Evolutionary conservation across 495 filamentous ascomycete species (phyloP), one percentile per base, ranked within the genome.

Genomic region (Penicillium parvum): DNA sequence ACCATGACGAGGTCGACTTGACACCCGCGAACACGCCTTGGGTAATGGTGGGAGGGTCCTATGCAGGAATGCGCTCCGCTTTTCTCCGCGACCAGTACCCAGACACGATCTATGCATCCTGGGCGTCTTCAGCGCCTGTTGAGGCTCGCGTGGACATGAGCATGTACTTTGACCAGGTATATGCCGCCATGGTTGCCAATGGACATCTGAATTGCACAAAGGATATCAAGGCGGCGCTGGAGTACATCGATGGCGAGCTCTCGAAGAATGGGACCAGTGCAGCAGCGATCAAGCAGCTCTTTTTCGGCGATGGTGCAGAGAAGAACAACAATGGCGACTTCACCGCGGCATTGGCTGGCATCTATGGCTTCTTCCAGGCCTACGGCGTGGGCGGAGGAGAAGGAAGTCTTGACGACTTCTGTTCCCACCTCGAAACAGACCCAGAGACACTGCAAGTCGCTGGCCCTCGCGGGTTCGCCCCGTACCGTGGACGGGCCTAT

Each of bases 31-130:
- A 43, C 1, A 74, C 75, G 0, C 78, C 78, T 5, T 83, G 79
- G 78, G 55, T 83, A 21, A 76, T 80, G 61, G 38, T 81, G 1
- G 79, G 79, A 30, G 78, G 75, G 7, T 79, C 75, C 7, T 82
- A 83, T 53, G 57, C 79, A 4, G 79, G 78, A 1, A 73, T 73
- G 47, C 70, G 78, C 3, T 65, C 74, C 0, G 76, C 78, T 1
- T 69, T 80, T 37, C 68, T 73, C 48, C 74, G 79, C 12, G 55
- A 75, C 8, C 57, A 67, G 37, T 81, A 81, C 37, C 79, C 79
- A 0, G 68, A 78, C 5, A 81, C 75, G 4, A 77, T 82, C 22
- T 78, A 60, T 45, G 71, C 77, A 0, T 54, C 73, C 0, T 81
- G 52, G 47, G 68, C 79, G 2, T 77, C 79, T 0, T 81, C 78